phyloP scores from a whole-genome alignment of 148 eudicot genomes.

The Bassia scoparia region DNA sequence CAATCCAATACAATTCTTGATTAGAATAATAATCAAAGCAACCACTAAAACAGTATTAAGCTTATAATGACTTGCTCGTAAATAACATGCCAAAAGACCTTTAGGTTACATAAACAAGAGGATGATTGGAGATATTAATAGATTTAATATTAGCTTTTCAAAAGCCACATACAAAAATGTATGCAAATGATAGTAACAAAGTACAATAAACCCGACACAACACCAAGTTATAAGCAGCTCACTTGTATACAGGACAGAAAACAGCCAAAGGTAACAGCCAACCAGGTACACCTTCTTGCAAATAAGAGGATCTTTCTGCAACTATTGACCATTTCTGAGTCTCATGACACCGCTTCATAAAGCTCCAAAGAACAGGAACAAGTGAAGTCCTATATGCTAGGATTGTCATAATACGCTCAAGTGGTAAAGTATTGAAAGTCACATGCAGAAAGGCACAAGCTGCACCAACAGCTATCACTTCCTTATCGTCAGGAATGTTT shows the following conservation, averaged over 20 bases:
- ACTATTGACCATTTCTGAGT: slow-evolving; percentile 72
- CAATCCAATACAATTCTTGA: neutral
- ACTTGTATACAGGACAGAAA: slow-evolving; percentile 97
- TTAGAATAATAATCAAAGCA: neutral
- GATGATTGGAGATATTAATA: neutral
- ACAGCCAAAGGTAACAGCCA: slow-evolving; percentile 93
- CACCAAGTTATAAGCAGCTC: slow-evolving; percentile 27
- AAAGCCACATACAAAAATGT: neutral
- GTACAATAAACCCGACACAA: neutral
- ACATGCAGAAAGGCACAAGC: slow-evolving; percentile 88
- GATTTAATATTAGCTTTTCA: too few relatives aligned
- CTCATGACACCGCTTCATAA: slow-evolving; percentile 85
- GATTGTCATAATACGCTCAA: slow-evolving; percentile 75
- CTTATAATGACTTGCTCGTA: neutral
- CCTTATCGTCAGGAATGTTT: slow-evolving; percentile 47
- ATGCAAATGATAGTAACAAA: neutral
- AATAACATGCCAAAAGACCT: neutral
- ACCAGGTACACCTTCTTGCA: slow-evolving; percentile 78
- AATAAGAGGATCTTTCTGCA: slow-evolving; percentile 54
- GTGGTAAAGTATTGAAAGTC: slow-evolving; percentile 76
- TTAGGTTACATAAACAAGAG: neutral
- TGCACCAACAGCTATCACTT: slow-evolving; percentile 69
- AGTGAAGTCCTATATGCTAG: slow-evolving; percentile 88
- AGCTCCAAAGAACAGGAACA: slow-evolving; percentile 83
- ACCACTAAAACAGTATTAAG: neutral